phyloP scores from a whole-genome alignment of 2,329 filamentous ascomycete species.

The Setomelanomma holmii region DNA sequence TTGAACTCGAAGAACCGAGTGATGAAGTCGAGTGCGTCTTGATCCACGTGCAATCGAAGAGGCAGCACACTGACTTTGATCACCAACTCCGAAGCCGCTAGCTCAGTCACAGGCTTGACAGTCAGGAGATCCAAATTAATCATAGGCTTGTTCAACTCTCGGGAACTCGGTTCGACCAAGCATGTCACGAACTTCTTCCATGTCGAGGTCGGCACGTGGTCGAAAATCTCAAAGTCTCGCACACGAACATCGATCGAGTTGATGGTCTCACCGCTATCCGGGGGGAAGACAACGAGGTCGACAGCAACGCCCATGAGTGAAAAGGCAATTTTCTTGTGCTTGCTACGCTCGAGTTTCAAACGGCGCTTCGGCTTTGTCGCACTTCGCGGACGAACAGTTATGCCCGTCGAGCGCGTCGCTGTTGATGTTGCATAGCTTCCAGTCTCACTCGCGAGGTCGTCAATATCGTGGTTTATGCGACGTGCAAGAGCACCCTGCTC shows the following conservation, averaged over 20 bases:
- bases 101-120: conserved; percentile 81
- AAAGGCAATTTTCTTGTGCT: conserved; percentile 93
- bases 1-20: conserved; percentile 98
- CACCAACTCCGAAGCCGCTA: conserved; percentile 89
- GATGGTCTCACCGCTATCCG: conserved; percentile 78
- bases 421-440: conserved; percentile 81
- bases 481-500: conserved; percentile 82
- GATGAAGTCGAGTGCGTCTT: conserved; percentile 96
- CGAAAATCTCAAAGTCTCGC: conserved; percentile 85
- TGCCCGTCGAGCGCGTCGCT: conserved; percentile 42
- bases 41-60: conserved; percentile 90
- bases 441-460: conserved; percentile 86
- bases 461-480: conserved; percentile 86
- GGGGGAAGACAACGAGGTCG: conserved; percentile 82
- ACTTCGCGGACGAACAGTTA: conserved; percentile 52
- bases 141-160: conserved; percentile 88
- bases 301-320: conserved; percentile 85
- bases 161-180: conserved; percentile 83
- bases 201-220: conserved; percentile 92
- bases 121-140: conserved; percentile 87
- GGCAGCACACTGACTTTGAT: conserved; percentile 80
- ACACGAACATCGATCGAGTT: conserved; percentile 87
- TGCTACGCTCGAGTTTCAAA: conserved; percentile 82
- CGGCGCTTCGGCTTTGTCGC: conserved; percentile 56
- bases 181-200: conserved; percentile 99